These are phyloP conservation scores for Beauveria brongniartii DNA, from an alignment of 2,329 filamentous ascomycete species.

Conservation along the genomic window DNA sequence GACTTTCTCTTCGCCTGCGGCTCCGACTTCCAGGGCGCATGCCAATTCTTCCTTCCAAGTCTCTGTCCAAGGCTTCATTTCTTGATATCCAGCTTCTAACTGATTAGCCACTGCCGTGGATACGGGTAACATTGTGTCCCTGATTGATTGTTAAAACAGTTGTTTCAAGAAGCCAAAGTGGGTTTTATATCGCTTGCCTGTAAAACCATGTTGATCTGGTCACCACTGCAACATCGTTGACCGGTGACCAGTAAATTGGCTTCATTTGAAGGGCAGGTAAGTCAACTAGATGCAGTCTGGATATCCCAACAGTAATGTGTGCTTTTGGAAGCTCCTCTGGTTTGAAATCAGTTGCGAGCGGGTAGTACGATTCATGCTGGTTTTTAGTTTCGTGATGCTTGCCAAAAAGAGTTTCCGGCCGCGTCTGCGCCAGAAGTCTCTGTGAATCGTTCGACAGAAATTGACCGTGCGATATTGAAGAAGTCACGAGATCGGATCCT, in stretches of 20 bases:
- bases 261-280: conserved; percentile 81
- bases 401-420: neutral
- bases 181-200: conserved; percentile 35
- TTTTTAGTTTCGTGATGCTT: neutral
- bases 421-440: neutral
- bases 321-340: conserved; percentile 16
- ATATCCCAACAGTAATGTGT: conserved; percentile 78
- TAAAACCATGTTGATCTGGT: conserved; percentile 95
- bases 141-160: conserved; percentile 18
- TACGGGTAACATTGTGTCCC: conserved; percentile 84
- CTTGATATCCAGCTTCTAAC: conserved; percentile 81
- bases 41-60: conserved; percentile 89
- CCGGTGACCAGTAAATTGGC: conserved; percentile 94
- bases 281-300: conserved; percentile 81
- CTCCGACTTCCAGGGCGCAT: conserved; percentile 83
- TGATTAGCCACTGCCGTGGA: conserved; percentile 82
- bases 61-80: conserved; percentile 79
- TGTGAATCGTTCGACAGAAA: neutral
- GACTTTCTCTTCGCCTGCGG: conserved; percentile 85
- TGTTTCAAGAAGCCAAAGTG: neutral
- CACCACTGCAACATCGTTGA: conserved; percentile 80
- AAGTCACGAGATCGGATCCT: conserved; percentile 18
- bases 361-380: neutral
- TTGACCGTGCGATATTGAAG: conserved; percentile 17
- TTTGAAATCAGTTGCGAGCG: conserved; percentile 16